These are phyloP conservation scores for Cruciata laevipes DNA, from an alignment of 257 asterid genomes.

Conservation along the genomic window DNA sequence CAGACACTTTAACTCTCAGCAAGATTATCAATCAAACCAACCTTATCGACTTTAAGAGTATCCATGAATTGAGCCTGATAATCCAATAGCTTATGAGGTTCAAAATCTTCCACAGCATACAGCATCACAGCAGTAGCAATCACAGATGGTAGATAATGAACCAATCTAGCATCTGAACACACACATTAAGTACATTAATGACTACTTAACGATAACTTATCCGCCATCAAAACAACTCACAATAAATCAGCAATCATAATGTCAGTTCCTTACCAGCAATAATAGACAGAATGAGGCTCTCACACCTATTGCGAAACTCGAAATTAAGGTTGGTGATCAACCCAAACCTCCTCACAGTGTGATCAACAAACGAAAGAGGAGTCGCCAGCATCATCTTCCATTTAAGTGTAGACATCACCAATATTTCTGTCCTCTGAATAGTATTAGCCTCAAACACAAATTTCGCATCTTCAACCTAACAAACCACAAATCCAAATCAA, in stretches of 20 bases:
- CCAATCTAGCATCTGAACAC: constrained; percentile 57
- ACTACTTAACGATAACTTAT: background rate
- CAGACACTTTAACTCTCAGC: background rate
- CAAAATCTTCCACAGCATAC: constrained; percentile 26
- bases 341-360: constrained; percentile 66
- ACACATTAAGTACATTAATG: background rate
- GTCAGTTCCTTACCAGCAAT: constrained; percentile 46
- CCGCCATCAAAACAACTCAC: background rate
- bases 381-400: constrained; percentile 92
- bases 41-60: constrained; percentile 33
- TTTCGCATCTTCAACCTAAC: constrained; percentile 59
- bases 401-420: constrained; percentile 62
- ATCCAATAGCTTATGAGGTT: constrained; percentile 23
- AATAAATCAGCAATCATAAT: background rate
- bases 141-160: constrained; percentile 43
- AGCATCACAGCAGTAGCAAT: constrained; percentile 39
- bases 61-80: constrained; percentile 26
- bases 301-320: constrained; percentile 62
- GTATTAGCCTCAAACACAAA: constrained; percentile 80
- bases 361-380: constrained; percentile 76
- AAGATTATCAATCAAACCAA: constrained; percentile 12
- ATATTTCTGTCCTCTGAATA: constrained; percentile 80
- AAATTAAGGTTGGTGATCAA: constrained; percentile 41
- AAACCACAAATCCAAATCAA: constrained; percentile 18
- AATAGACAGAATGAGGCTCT: constrained; percentile 44